Percentiles rank a stretch among this genome's conserved stretches.
These are phyloP conservation scores for Kwoniella shandongensis DNA, from an alignment of 768 basidiomycete genomes.

Conservation along the genomic window DNA sequence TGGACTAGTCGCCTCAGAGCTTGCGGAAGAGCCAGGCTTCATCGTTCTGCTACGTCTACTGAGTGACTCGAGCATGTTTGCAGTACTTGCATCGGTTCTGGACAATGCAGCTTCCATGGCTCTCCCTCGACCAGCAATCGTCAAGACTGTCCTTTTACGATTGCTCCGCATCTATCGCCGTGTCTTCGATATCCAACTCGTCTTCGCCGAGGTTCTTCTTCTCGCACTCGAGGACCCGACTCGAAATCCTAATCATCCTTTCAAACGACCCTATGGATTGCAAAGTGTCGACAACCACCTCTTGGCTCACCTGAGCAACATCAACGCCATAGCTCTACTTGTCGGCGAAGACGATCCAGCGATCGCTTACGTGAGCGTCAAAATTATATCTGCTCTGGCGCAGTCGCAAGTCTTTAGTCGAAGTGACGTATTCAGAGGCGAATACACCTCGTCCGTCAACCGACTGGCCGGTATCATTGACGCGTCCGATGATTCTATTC, in stretches of 20 bases:
- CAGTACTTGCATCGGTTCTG: slow-evolving; percentile 72
- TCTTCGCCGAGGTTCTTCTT: slow-evolving; percentile 84
- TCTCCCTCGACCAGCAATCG: slow-evolving; percentile 57
- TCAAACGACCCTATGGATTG: slow-evolving; percentile 32
- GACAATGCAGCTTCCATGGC: slow-evolving; percentile 77
- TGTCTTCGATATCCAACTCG: slow-evolving; percentile 77
- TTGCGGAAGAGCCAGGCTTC: slow-evolving; percentile 75
- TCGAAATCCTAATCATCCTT: slow-evolving; percentile 57
- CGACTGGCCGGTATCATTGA: slow-evolving; percentile 76
- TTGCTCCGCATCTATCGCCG: slow-evolving; percentile 78
- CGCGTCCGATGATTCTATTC: slow-evolving; percentile 76
- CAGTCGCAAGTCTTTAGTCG: slow-evolving; percentile 61
- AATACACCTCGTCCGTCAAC: slow-evolving; percentile 57
- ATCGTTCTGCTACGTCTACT: slow-evolving; percentile 78
- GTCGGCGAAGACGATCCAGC: slow-evolving; percentile 70
- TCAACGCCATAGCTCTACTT: slow-evolving; percentile 79
- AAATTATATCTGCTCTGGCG: slow-evolving; percentile 70
- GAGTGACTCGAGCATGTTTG: slow-evolving; percentile 69
- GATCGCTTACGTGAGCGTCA: slow-evolving; percentile 71
- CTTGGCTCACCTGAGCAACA: slow-evolving; percentile 58
- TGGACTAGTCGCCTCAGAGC: slow-evolving; percentile 39
- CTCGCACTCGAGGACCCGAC: slow-evolving; percentile 66
- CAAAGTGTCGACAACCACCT: slow-evolving; percentile 46
- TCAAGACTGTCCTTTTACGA: slow-evolving; percentile 72
- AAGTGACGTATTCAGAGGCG: slow-evolving; percentile 53